A percentile compares a stretch with the other conserved stretches of the same genome.
These are phyloP conservation scores for Macrophomina phaseolina DNA, from an alignment of 2,329 filamentous ascomycete genomes.

Conservation along the genomic window DNA sequence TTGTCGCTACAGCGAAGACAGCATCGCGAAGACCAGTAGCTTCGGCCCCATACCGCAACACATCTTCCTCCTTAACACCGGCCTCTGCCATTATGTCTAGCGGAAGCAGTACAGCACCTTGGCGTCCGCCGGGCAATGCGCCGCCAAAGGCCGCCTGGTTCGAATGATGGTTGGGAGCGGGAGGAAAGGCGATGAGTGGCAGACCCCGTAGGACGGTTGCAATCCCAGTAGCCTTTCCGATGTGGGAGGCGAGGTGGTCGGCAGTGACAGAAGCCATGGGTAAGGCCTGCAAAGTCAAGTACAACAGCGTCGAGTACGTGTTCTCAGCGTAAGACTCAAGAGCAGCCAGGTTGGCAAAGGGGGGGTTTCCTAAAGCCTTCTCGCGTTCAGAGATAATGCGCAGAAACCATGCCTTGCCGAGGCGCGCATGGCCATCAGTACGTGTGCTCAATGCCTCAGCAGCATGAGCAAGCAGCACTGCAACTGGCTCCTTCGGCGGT, in stretches of 20 bases:
- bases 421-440: slow-evolving; percentile 53
- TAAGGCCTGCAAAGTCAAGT: slow-evolving; percentile 80
- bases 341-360: slow-evolving; percentile 73
- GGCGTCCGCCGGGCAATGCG: slow-evolving; percentile 48
- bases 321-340: slow-evolving; percentile 92
- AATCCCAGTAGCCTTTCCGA: slow-evolving; percentile 93
- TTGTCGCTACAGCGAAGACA: slow-evolving; percentile 88
- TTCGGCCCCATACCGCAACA: slow-evolving; percentile 79
- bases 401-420: slow-evolving; percentile 63
- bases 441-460: slow-evolving; percentile 62
- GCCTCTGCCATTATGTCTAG: slow-evolving; percentile 87
- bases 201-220: slow-evolving; percentile 84
- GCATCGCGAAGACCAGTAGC: slow-evolving; percentile 85
- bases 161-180: slow-evolving; percentile 58
- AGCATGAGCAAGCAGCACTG: slow-evolving; percentile 78
- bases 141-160: slow-evolving; percentile 45
- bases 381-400: slow-evolving; percentile 82
- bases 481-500: slow-evolving; percentile 90
- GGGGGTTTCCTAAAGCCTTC: slow-evolving; percentile 80
- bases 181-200: slow-evolving; percentile 82
- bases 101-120: slow-evolving; percentile 77
- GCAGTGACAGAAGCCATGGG: slow-evolving; percentile 81
- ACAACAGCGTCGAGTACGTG: slow-evolving; percentile 91
- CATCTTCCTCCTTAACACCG: slow-evolving; percentile 84
- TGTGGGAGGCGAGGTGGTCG: slow-evolving; percentile 92